A percentile compares a stretch with the other conserved stretches of the same genome.
Evolutionary conservation across 345 rosid genomes (phyloP).

Genomic region (Heritiera fomes): DNA sequence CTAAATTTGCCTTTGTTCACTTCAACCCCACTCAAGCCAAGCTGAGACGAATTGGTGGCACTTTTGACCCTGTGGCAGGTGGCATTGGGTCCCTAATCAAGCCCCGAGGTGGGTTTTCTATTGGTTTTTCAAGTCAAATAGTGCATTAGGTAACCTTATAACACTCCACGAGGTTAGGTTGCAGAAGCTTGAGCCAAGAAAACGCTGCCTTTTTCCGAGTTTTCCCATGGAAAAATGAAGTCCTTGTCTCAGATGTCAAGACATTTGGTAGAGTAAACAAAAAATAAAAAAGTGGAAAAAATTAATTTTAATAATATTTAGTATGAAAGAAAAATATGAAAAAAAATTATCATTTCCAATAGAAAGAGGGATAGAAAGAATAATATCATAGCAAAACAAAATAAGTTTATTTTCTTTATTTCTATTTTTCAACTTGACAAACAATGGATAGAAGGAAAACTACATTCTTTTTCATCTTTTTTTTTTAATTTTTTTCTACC

Average conservation of each 20-base stretch:
- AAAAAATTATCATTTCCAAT: too few species aligned
- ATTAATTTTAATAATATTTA: too few species aligned
- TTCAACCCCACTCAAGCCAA: neutral
- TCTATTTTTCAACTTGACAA: too few species aligned
- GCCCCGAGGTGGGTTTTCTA: neutral
- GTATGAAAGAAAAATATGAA: too few species aligned
- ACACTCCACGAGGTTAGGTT: constrained; percentile 33
- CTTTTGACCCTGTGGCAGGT: neutral
- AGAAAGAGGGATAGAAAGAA: too few species aligned
- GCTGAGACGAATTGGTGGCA: neutral
- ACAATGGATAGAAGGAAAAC: too few species aligned
- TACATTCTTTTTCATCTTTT: too few species aligned
- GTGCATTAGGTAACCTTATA: constrained; percentile 1
- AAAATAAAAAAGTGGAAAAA: too few species aligned
- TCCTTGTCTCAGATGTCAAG: neutral
- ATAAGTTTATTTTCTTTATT: too few species aligned
- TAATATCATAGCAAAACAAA: too few species aligned
- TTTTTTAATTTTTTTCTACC: too few species aligned
- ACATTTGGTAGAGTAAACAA: too few species aligned
- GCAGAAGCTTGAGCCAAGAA: neutral
- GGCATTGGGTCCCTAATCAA: constrained; percentile 13
- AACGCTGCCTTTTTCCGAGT: neutral
- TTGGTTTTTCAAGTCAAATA: constrained; percentile 20
- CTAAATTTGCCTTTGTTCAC: neutral
- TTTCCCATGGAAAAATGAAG: neutral